These are phyloP conservation scores for Alternaria panax DNA, from an alignment of 2,329 filamentous ascomycete genomes.

Conservation along the genomic window DNA sequence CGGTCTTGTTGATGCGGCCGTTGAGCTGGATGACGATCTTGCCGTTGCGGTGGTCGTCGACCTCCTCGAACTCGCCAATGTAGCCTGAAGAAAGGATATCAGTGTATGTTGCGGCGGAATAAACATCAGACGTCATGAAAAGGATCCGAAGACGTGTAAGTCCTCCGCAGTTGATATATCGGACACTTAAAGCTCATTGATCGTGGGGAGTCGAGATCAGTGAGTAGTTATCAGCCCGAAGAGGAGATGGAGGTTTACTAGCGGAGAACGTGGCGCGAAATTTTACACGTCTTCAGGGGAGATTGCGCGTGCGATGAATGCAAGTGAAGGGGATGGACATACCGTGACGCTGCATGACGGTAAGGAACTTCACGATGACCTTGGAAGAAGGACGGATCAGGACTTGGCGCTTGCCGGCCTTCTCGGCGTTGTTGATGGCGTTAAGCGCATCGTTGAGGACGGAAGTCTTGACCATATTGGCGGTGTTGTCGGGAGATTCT, in stretches of 20 bases:
- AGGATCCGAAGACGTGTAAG: conserved; percentile 93
- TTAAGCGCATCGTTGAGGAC: conserved; percentile 99
- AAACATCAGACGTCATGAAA: conserved; percentile 87
- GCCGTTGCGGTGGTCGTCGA: conserved; percentile 99
- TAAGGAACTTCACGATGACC: conserved; percentile 99
- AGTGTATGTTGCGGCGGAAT: conserved; percentile 88
- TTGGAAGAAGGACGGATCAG: conserved; percentile 97
- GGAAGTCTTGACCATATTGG: conserved; percentile 98
- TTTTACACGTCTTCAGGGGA: neutral
- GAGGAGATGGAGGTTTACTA: conserved; percentile 27
- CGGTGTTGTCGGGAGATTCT: conserved; percentile 78
- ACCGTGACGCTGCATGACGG: conserved; percentile 99
- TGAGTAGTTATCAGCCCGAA: conserved; percentile 99
- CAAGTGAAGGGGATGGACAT: conserved; percentile 59
- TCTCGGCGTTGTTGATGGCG: conserved; percentile 99
- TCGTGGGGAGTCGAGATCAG: conserved; percentile 84
- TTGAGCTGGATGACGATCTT: conserved; percentile 99
- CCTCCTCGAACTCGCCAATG: conserved; percentile 99
- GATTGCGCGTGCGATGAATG: conserved; percentile 4
- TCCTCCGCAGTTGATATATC: conserved; percentile 90
- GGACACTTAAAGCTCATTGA: conserved; percentile 99
- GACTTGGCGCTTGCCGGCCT: conserved; percentile 99
- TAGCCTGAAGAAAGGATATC: conserved; percentile 72
- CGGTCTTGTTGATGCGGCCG: conserved; percentile 98
- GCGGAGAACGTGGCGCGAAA: neutral